Evolutionary conservation across 2,329 filamentous ascomycete genomes (phyloP).

Genomic region (Diaporthe amygdali): DNA sequence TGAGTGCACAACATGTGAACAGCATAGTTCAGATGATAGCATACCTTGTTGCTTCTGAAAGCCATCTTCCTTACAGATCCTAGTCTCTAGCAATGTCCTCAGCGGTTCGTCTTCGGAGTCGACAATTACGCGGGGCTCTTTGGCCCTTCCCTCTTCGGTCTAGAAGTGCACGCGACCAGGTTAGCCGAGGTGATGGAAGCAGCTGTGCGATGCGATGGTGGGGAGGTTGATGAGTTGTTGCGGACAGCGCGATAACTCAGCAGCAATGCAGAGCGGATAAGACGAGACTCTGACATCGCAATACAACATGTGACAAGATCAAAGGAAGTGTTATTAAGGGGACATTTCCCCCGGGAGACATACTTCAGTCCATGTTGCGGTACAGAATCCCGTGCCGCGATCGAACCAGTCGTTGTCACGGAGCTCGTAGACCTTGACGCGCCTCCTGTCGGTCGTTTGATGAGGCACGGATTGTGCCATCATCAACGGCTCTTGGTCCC

Average conservation of each 20-base stretch:
- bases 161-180: conserved; percentile 35
- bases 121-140: conserved; percentile 87
- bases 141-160: conserved; percentile 65
- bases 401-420: conserved; percentile 99
- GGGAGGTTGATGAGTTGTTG: not conserved
- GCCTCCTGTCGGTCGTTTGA: conserved; percentile 69
- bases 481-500: conserved; percentile 67
- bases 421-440: conserved; percentile 99
- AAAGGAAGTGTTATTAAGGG: not conserved
- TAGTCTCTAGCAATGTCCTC: conserved; percentile 84
- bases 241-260: not conserved
- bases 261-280: not conserved
- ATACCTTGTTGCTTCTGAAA: conserved; percentile 98
- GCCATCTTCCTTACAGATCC: conserved; percentile 89
- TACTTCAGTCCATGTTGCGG: conserved; percentile 76
- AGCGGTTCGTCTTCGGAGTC: conserved; percentile 92
- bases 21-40: conserved; percentile 33
- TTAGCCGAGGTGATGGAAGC: conserved; percentile 28
- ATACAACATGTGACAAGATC: not conserved
- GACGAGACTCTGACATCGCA: not conserved
- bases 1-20: conserved; percentile 29
- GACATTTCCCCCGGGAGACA: conserved; percentile 35
- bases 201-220: not conserved
- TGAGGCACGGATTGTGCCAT: conserved; percentile 76
- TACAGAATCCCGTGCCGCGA: conserved; percentile 94